phyloP scores from a whole-genome alignment of 1,284 basidiomycete genomes.

The Coniferiporia sulphurascens region DNA sequence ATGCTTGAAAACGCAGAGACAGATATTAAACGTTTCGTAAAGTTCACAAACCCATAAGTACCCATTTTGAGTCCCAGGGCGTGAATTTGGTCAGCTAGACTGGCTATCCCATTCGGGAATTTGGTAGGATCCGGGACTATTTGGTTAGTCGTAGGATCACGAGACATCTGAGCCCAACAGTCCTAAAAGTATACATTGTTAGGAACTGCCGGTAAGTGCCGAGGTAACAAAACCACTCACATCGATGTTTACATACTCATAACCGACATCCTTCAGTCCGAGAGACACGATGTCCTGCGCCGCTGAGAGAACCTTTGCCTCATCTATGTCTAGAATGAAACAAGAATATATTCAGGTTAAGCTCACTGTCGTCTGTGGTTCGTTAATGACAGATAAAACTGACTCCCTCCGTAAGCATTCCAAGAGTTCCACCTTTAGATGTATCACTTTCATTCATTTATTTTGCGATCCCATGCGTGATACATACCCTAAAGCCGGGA shows the following conservation, averaged over 20 bases:
- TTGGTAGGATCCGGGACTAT: conserved; percentile 47
- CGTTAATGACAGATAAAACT: conserved; percentile 13
- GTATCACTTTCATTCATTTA: neutral
- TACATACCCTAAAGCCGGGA: conserved; percentile 33
- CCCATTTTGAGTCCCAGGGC: conserved; percentile 48
- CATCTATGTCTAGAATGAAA: conserved; percentile 36
- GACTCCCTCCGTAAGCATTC: conserved; percentile 49
- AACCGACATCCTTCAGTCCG: conserved; percentile 46
- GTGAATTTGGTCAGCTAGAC: conserved; percentile 42
- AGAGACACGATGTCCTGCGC: conserved; percentile 44
- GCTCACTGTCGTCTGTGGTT: neutral
- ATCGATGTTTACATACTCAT: conserved; percentile 53
- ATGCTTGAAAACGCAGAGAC: neutral
- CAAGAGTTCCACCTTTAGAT: conserved; percentile 47
- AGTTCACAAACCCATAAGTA: conserved; percentile 42
- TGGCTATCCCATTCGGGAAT: conserved; percentile 48
- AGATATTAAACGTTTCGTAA: neutral
- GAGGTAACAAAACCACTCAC: conserved; percentile 25
- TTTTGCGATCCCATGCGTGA: conserved; percentile 11
- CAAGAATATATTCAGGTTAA: neutral
- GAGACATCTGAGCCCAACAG: conserved; percentile 43
- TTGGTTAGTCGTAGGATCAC: conserved; percentile 36
- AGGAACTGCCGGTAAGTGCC: neutral
- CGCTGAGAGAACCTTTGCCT: conserved; percentile 41
- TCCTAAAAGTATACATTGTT: conserved; percentile 32